Conservation (phyloP, 83 land plant genomes). For the Diphasiastrum complanatum region DNA sequence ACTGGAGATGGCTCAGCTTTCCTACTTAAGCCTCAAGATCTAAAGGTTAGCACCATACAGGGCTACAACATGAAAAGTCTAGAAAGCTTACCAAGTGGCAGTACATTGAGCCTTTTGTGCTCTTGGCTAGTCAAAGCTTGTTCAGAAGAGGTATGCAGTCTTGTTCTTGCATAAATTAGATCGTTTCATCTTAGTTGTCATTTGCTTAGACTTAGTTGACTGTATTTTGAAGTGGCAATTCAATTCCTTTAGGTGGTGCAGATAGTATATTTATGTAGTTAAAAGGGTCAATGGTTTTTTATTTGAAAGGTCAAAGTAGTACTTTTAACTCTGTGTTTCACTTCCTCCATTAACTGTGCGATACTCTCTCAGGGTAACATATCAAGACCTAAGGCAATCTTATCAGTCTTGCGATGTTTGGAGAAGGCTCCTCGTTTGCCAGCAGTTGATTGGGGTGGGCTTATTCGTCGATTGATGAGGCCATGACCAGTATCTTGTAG, state of each 20-base stretch:
- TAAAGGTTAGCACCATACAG: neutral
- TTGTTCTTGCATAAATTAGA: neutral
- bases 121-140: constrained; percentile 32
- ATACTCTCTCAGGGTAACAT: no score
- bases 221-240: no score
- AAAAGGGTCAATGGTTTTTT: no score
- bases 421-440: constrained; percentile 24
- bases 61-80: constrained; percentile 7
- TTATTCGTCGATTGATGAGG: constrained; percentile 14
- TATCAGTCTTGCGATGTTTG: constrained; percentile 11
- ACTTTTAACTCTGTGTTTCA: no score
- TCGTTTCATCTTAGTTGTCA: no score
- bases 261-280: no score
- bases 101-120: constrained; percentile 40
- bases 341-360: no score
- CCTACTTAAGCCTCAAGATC: neutral
- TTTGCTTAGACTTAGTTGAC: no score
- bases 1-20: neutral
- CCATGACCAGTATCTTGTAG: neutral
- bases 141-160: constrained; percentile 34
- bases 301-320: no score
- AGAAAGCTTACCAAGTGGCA: constrained; percentile 39
- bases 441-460: constrained; percentile 20
- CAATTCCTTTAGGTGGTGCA: no score
- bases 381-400: neutral